Conservation (phyloP, 306 rosid species). For the Vicia sativa region DNA sequence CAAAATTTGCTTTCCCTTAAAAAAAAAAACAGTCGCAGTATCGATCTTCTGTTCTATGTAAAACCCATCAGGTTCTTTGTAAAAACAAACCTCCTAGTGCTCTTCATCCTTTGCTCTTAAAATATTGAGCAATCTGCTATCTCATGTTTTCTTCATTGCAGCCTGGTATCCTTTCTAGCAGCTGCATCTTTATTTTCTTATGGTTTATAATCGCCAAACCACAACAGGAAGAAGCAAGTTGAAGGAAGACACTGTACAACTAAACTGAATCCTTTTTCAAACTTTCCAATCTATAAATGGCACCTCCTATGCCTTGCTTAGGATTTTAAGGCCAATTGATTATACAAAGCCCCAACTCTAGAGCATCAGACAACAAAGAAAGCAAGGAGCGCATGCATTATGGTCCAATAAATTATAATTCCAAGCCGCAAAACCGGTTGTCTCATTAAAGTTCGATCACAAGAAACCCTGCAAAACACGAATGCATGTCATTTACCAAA, state of each 20-base stretch:
- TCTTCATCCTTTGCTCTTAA: slow-evolving; percentile 41
- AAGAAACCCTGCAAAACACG: slow-evolving; percentile 74
- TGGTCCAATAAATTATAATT: slow-evolving; percentile 82
- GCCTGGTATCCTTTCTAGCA: slow-evolving; percentile 29
- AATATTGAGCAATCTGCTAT: slow-evolving; percentile 41
- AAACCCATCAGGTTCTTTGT: not conserved
- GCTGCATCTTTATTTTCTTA: slow-evolving; percentile 35
- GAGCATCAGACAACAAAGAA: slow-evolving; percentile 52
- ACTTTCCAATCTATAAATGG: slow-evolving; percentile 31
- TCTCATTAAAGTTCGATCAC: slow-evolving; percentile 95
- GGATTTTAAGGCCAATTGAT: slow-evolving; percentile 31
- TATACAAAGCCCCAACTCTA: slow-evolving; percentile 28
- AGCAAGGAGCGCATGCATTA: slow-evolving; percentile 85
- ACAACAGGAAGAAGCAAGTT: slow-evolving; percentile 31
- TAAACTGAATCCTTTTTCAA: slow-evolving; percentile 24
- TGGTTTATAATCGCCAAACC: not conserved
- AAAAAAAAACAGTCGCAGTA: slow-evolving; percentile 12
- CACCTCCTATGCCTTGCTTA: slow-evolving; percentile 10
- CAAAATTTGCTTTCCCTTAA: slow-evolving; percentile 18
- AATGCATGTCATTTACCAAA: slow-evolving; percentile 27
- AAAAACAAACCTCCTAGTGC: slow-evolving; percentile 11
- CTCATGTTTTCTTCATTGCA: slow-evolving; percentile 34
- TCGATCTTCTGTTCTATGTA: slow-evolving; percentile 1
- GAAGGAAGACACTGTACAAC: slow-evolving; percentile 42
- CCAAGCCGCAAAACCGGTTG: slow-evolving; percentile 85